Evolutionary conservation across 2,329 filamentous ascomycete species (phyloP).

Genomic region (Ophiostoma perfectum): DNA sequence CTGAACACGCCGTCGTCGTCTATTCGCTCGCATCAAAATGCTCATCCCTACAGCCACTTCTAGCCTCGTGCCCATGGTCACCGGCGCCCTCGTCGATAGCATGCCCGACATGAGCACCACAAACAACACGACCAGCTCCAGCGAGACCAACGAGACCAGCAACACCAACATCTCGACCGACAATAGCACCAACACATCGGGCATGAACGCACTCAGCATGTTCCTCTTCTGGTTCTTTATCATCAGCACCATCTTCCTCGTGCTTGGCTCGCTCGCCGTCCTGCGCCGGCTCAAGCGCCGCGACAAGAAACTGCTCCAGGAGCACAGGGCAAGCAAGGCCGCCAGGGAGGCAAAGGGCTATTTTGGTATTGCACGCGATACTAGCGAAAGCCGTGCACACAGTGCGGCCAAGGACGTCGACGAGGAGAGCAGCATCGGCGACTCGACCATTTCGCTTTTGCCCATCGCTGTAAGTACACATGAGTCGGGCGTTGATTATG

Average conservation of each 20-base stretch:
- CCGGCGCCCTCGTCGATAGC: not conserved
- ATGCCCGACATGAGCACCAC: not conserved
- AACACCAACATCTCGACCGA: constrained; percentile 12
- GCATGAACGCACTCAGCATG: constrained; percentile 23
- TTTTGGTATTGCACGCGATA: not conserved
- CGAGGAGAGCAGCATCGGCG: not conserved
- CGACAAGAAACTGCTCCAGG: not conserved
- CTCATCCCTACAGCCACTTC: not conserved
- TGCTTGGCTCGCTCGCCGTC: constrained; percentile 16
- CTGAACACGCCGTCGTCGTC: no score
- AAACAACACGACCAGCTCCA: constrained; percentile 2
- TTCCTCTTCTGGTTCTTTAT: constrained; percentile 27
- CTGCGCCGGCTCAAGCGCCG: constrained; percentile 23
- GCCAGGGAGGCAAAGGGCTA: not conserved
- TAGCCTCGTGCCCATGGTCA: not conserved
- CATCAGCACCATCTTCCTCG: constrained; percentile 20
- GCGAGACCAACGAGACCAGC: constrained; percentile 1
- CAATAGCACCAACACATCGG: constrained; percentile 13
- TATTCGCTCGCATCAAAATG: not conserved
- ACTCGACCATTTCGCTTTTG: not conserved
- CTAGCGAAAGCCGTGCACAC: not conserved
- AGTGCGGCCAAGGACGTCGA: not conserved
- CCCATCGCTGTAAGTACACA: not conserved
- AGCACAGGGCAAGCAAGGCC: not conserved
- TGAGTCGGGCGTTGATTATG: not conserved